These are phyloP conservation scores for Clonostachys rosea DNA, from an alignment of 2,329 filamentous ascomycete genomes.

Conservation along the genomic window DNA sequence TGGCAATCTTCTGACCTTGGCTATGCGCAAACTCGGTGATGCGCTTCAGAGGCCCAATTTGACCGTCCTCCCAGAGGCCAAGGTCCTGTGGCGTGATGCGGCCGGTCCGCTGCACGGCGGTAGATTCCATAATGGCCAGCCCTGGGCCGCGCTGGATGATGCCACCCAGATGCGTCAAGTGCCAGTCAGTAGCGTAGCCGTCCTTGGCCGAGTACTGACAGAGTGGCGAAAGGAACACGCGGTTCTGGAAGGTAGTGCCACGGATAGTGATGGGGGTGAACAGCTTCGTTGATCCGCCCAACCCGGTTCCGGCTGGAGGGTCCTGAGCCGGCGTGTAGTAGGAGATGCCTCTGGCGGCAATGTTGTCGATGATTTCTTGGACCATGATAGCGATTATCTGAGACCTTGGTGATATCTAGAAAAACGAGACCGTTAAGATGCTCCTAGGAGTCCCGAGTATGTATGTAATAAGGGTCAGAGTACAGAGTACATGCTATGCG, in stretches of 20 bases:
- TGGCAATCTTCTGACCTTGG: conserved; percentile 70
- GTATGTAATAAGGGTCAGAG: no score
- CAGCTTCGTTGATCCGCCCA: conserved; percentile 42
- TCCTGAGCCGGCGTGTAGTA: conserved; percentile 50
- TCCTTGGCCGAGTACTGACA: conserved; percentile 53
- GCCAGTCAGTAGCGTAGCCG: conserved; percentile 74
- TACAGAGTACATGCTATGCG: no score
- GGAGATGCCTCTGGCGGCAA: conserved; percentile 36
- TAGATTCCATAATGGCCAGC: conserved; percentile 74
- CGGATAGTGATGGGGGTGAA: conserved; percentile 54
- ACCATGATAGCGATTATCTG: background rate
- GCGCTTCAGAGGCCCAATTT: conserved; percentile 66
- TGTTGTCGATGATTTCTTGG: conserved; percentile 15
- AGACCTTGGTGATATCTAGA: no score
- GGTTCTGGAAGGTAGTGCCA: conserved; percentile 23
- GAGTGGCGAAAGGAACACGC: conserved; percentile 21
- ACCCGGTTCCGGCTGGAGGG: conserved; percentile 43
- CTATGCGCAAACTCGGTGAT: conserved; percentile 76
- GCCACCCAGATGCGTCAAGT: conserved; percentile 76
- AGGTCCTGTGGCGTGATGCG: conserved; percentile 77
- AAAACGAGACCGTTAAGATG: no score
- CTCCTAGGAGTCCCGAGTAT: no score
- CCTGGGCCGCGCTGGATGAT: conserved; percentile 73
- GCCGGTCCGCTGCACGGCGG: conserved; percentile 68
- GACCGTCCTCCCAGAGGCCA: conserved; percentile 80